These are phyloP conservation scores for Cladochytrium replicatum DNA, from an alignment of 192 early-diverging fungal species.

Conservation along the genomic window DNA sequence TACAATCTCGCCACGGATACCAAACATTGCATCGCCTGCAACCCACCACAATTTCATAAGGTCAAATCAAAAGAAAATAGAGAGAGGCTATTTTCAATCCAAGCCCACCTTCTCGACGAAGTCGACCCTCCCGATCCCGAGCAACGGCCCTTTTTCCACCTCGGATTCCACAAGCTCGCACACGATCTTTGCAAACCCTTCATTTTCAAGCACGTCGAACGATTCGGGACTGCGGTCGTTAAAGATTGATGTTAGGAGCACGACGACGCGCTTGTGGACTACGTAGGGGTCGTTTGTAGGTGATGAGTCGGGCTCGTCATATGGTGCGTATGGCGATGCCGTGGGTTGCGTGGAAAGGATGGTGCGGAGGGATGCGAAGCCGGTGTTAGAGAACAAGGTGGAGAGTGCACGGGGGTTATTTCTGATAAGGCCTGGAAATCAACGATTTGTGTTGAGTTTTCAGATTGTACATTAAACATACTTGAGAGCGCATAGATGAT, in stretches of 20 bases:
- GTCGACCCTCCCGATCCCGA: constrained; percentile 13
- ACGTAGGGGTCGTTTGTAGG: no score
- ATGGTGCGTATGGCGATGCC: constrained; percentile 9
- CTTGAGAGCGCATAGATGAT: constrained; percentile 30
- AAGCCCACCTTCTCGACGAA: constrained; percentile 15
- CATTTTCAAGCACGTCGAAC: no score
- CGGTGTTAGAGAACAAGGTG: no score
- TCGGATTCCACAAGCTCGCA: constrained; percentile 24
- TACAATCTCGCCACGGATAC: no score
- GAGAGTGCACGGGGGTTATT: constrained; percentile 20
- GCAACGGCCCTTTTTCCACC: constrained; percentile 5
- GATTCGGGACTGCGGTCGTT: not conserved
- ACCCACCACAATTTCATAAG: no score
- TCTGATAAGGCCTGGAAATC: constrained; percentile 14
- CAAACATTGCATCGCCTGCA: no score
- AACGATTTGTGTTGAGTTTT: no score
- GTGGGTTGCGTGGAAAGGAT: constrained; percentile 12
- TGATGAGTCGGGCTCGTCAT: constrained; percentile 14
- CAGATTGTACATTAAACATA: not conserved
- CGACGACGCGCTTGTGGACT: constrained; percentile 10
- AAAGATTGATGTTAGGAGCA: not conserved
- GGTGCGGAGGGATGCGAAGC: no score
- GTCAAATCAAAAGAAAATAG: no score
- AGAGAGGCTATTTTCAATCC: no score
- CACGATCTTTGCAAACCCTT: constrained; percentile 6